Evolutionary conservation across 768 basidiomycete species (phyloP).

Genomic region (Rhodosporidiobolus odoratus): DNA sequence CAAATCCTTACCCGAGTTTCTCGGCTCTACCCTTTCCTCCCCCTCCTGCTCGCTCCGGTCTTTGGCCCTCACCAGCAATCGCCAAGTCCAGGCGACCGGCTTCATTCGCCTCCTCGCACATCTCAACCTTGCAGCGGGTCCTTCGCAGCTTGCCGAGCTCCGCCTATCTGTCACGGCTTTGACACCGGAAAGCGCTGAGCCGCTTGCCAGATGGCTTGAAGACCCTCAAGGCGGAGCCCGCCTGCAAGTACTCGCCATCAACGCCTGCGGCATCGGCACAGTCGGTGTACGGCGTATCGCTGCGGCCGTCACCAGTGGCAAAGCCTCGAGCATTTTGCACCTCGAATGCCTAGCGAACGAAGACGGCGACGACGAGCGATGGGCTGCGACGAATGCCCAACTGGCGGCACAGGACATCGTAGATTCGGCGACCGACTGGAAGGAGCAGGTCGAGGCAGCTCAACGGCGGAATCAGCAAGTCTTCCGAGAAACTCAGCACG

Average conservation of each 20-base stretch:
- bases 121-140: conserved; percentile 15
- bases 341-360: conserved; percentile 34
- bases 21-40: conserved; percentile 29
- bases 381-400: neutral
- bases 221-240: conserved; percentile 14
- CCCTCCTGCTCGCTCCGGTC: conserved; percentile 20
- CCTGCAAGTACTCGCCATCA: conserved; percentile 22
- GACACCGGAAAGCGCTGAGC: conserved; percentile 27
- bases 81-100: neutral
- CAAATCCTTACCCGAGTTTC: conserved; percentile 19
- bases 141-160: conserved; percentile 20
- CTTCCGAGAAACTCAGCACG: conserved; percentile 18
- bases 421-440: neutral
- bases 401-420: neutral
- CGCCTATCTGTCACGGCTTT: conserved; percentile 23
- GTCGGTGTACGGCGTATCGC: conserved; percentile 22
- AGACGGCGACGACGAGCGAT: conserved; percentile 1
- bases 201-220: conserved; percentile 24
- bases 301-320: conserved; percentile 10
- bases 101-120: conserved; percentile 9
- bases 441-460: conserved; percentile 12
- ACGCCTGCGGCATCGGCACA: conserved; percentile 1
- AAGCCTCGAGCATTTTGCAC: conserved; percentile 23
- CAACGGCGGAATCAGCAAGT: conserved; percentile 28
- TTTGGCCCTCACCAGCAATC: conserved; percentile 32